phyloP scores from a whole-genome alignment of 2,329 filamentous ascomycete genomes.

The Diaporthe amygdali region DNA sequence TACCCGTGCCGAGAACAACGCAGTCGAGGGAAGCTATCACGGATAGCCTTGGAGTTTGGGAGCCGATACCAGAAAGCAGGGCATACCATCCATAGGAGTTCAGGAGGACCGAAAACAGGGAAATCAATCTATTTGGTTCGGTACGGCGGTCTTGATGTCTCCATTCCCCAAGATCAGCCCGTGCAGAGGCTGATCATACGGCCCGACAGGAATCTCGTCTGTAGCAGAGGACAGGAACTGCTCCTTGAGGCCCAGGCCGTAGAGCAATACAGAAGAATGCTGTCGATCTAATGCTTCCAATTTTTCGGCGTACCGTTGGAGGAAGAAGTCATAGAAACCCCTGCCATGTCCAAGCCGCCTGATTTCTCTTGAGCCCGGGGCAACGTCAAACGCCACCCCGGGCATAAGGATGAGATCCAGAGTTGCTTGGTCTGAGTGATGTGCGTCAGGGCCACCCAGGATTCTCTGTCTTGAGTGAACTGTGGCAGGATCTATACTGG shows the following conservation, averaged over 20 bases:
- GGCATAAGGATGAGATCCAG: conserved; percentile 91
- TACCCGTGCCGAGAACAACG: background rate
- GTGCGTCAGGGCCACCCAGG: conserved; percentile 64
- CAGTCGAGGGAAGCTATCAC: conserved; percentile 3
- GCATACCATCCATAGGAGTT: conserved; percentile 14
- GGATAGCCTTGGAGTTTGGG: background rate
- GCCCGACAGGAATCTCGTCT: conserved; percentile 73
- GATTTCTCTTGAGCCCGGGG: conserved; percentile 57
- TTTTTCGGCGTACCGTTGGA: conserved; percentile 72
- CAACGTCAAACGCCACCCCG: conserved; percentile 86
- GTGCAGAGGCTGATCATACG: conserved; percentile 81
- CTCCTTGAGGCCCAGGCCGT: conserved; percentile 84
- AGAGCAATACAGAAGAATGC: conserved; percentile 54
- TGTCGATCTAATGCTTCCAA: conserved; percentile 34
- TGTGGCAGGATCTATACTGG: conserved; percentile 74
- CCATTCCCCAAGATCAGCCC: conserved; percentile 77
- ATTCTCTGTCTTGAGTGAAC: conserved; percentile 73
- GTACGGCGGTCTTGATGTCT: conserved; percentile 48
- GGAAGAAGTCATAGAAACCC: conserved; percentile 95
- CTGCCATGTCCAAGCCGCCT: conserved; percentile 90
- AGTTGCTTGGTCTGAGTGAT: conserved; percentile 48
- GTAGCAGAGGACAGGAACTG: conserved; percentile 72
- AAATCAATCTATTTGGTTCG: conserved; percentile 50
- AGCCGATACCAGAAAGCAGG: conserved; percentile 8
- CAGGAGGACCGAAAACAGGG: conserved; percentile 39